Percentiles rank a stretch among this genome's conserved stretches.
Conservation (phyloP, 2,329 filamentous ascomycete genomes). For the Calonectria crousiana region DNA sequence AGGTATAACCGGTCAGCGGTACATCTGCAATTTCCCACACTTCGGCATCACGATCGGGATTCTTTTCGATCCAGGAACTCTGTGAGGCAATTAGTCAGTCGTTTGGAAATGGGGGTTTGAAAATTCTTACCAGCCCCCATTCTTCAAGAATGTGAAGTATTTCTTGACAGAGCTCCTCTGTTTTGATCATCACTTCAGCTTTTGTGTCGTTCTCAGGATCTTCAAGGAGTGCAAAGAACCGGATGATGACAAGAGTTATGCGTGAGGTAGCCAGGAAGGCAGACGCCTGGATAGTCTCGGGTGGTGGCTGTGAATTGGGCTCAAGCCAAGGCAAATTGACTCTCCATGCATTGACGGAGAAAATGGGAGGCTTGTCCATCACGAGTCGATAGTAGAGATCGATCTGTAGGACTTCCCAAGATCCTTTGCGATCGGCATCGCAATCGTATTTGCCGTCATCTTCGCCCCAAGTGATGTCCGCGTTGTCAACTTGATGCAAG, state of each 20-base stretch:
- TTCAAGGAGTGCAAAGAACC: slow-evolving; percentile 47
- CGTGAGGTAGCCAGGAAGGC: slow-evolving; percentile 46
- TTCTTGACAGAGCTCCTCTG: slow-evolving; percentile 44
- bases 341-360: slow-evolving; percentile 45
- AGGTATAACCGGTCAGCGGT: slow-evolving; percentile 45
- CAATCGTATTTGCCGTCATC: slow-evolving; percentile 28
- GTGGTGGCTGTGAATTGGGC: slow-evolving; percentile 29
- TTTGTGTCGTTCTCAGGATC: slow-evolving; percentile 34
- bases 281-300: slow-evolving; percentile 40
- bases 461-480: slow-evolving; percentile 29
- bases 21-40: slow-evolving; percentile 46
- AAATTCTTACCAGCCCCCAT: slow-evolving; percentile 43
- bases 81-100: slow-evolving; percentile 1
- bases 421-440: slow-evolving; percentile 44
- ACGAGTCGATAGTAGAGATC: slow-evolving; percentile 48
- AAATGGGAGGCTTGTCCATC: slow-evolving; percentile 45
- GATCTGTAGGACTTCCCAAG: slow-evolving; percentile 50
- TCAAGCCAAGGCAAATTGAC: slow-evolving; percentile 50
- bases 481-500: slow-evolving; percentile 47
- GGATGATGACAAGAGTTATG: slow-evolving; percentile 45
- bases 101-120: accelerated
- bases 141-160: slow-evolving; percentile 43
- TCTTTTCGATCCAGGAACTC: slow-evolving; percentile 41
- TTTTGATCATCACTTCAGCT: slow-evolving; percentile 40
- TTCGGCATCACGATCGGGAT: slow-evolving; percentile 36